Conservation (phyloP, 371 early-diverging fungal genomes). For the Mortierella sp. region DNA sequence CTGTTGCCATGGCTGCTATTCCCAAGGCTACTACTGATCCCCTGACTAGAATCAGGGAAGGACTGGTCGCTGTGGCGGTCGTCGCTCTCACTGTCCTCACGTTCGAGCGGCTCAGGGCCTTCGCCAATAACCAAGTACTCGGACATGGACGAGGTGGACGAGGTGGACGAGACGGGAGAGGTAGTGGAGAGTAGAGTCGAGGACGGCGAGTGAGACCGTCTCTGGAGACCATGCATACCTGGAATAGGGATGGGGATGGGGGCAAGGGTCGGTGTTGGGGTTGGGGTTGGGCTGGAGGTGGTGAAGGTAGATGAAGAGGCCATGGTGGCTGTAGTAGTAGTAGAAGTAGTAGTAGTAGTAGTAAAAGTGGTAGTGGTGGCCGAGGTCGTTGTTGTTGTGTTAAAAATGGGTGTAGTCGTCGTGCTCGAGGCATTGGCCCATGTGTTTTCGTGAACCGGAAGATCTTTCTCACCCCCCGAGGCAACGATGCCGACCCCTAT, state of each 20-base stretch:
- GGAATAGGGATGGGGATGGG: background rate
- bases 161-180: constrained; percentile 4
- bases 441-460: no score
- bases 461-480: no score
- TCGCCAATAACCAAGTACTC: constrained; percentile 40
- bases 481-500: no score
- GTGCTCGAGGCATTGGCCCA: no score
- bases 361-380: no score
- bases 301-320: no score
- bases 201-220: background rate
- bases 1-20: constrained; percentile 7
- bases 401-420: no score
- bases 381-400: no score
- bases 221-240: no score
- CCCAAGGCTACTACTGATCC: constrained; percentile 8
- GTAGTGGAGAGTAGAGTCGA: background rate
- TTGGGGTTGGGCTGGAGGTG: background rate
- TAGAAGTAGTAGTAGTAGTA: no score
- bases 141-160: constrained; percentile 34
- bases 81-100: constrained; percentile 18
- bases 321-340: no score
- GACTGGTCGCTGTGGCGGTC: constrained; percentile 18
- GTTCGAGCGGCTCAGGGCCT: constrained; percentile 16
- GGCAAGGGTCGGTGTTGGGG: background rate
- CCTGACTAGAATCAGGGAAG: constrained; percentile 2